Conservation (phyloP, 192 early-diverging fungal species). For the Backusella mclennaniae region DNA sequence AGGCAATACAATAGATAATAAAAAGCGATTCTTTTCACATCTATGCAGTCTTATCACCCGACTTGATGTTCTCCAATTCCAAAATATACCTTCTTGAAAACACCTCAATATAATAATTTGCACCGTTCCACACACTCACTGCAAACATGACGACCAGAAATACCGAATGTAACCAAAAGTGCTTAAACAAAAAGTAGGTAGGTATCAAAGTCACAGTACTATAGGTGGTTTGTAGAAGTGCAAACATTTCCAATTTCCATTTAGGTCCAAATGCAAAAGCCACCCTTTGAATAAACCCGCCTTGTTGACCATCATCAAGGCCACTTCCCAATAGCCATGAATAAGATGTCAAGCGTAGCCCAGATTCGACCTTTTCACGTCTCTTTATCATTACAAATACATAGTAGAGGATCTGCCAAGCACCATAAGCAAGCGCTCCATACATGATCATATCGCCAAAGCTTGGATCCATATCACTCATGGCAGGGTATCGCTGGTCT, state of each 20-base stretch:
- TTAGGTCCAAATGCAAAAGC: slow-evolving; percentile 48
- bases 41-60: not conserved
- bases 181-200: slow-evolving; percentile 51
- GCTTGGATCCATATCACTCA: slow-evolving; percentile 29
- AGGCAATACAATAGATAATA: too few species aligned
- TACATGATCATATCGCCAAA: slow-evolving; percentile 18
- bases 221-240: slow-evolving; percentile 56
- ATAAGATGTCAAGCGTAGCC: slow-evolving; percentile 55
- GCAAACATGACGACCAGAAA: slow-evolving; percentile 52
- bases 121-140: slow-evolving; percentile 65
- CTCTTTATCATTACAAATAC: slow-evolving; percentile 32
- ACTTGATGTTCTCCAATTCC: slow-evolving; percentile 28
- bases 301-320: slow-evolving; percentile 35
- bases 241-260: slow-evolving; percentile 59
- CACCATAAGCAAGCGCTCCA: slow-evolving; percentile 21
- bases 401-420: slow-evolving; percentile 36
- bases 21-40: too few species aligned
- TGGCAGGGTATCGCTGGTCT: slow-evolving; percentile 41
- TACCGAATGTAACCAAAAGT: slow-evolving; percentile 52
- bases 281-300: slow-evolving; percentile 36
- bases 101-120: slow-evolving; percentile 70
- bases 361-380: slow-evolving; percentile 35
- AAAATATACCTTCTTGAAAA: slow-evolving; percentile 55
- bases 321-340: slow-evolving; percentile 53
- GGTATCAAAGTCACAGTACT: slow-evolving; percentile 40